phyloP scores from a whole-genome alignment of 208 protist genomes.

The Naegleria lovaniensis region DNA sequence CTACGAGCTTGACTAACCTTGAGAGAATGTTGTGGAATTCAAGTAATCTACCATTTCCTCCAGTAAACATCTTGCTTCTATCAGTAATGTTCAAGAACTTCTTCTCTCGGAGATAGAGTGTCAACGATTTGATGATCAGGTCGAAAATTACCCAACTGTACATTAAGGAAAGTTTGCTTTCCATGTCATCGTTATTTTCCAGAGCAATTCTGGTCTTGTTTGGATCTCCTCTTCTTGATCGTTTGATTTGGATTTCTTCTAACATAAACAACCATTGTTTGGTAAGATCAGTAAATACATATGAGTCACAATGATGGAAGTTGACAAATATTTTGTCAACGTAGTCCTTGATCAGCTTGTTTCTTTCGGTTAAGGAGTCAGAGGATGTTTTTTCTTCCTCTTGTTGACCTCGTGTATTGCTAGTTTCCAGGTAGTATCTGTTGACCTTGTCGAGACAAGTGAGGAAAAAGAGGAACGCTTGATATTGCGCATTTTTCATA shows the following conservation, averaged over 20 bases:
- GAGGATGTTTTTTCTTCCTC: no score
- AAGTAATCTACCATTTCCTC: constrained; percentile 18
- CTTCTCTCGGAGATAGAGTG: constrained; percentile 34
- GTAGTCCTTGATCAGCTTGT: not conserved
- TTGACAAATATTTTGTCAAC: constrained; percentile 12
- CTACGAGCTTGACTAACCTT: not conserved
- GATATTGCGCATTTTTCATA: not conserved
- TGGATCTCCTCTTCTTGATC: not conserved
- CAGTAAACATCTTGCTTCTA: not conserved
- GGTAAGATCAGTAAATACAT: not conserved
- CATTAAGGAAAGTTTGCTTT: not conserved
- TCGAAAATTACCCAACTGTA: constrained; percentile 51
- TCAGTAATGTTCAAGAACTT: not conserved
- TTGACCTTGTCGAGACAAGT: not conserved
- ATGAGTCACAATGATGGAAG: not conserved
- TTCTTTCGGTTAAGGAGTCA: not conserved
- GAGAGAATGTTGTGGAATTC: not conserved
- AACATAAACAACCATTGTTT: not conserved
- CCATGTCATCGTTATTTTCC: not conserved
- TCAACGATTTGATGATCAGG: constrained; percentile 48
- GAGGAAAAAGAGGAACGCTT: not conserved
- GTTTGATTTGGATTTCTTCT: not conserved
- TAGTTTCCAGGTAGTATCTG: not conserved
- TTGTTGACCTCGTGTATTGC: not conserved
- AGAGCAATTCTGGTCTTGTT: not conserved